These are phyloP conservation scores for Coniochaeta pulveracea DNA, from an alignment of 2,329 filamentous ascomycete genomes.

Conservation along the genomic window DNA sequence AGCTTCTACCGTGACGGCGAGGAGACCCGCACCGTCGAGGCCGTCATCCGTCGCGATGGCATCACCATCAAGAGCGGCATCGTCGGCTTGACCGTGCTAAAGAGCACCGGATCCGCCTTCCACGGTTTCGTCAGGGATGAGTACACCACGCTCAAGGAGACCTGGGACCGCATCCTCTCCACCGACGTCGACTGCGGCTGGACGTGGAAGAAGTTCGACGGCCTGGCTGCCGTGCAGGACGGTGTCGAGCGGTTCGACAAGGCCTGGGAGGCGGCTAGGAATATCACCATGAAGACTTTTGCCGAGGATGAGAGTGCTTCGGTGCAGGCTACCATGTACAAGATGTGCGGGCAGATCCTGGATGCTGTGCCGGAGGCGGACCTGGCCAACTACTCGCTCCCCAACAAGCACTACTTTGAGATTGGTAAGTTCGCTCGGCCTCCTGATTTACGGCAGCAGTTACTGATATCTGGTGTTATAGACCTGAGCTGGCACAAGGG, in stretches of 20 bases:
- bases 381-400: slow-evolving; percentile 70
- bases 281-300: slow-evolving; percentile 84
- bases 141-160: slow-evolving; percentile 82
- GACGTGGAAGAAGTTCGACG: slow-evolving; percentile 67
- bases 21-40: slow-evolving; percentile 78
- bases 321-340: slow-evolving; percentile 97
- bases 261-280: slow-evolving; percentile 66
- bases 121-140: slow-evolving; percentile 89
- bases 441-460: background rate
- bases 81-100: slow-evolving; percentile 75
- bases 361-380: slow-evolving; percentile 60
- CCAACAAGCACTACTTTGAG: slow-evolving; percentile 99
- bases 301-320: slow-evolving; percentile 84
- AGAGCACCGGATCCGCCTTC: slow-evolving; percentile 94
- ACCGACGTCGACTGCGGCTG: slow-evolving; percentile 84
- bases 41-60: slow-evolving; percentile 54
- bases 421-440: slow-evolving; percentile 49
- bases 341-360: slow-evolving; percentile 87
- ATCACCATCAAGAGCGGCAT: slow-evolving; percentile 71
- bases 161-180: slow-evolving; percentile 89
- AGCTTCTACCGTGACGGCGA: slow-evolving; percentile 85
- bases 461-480: slow-evolving; percentile 19
- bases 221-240: slow-evolving; percentile 54
- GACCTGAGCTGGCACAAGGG: slow-evolving; percentile 96
- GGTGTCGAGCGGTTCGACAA: slow-evolving; percentile 59